Percentiles rank a stretch among this genome's conserved stretches.
Conservation (phyloP, 768 basidiomycete genomes). For the Trametes cingulata region DNA sequence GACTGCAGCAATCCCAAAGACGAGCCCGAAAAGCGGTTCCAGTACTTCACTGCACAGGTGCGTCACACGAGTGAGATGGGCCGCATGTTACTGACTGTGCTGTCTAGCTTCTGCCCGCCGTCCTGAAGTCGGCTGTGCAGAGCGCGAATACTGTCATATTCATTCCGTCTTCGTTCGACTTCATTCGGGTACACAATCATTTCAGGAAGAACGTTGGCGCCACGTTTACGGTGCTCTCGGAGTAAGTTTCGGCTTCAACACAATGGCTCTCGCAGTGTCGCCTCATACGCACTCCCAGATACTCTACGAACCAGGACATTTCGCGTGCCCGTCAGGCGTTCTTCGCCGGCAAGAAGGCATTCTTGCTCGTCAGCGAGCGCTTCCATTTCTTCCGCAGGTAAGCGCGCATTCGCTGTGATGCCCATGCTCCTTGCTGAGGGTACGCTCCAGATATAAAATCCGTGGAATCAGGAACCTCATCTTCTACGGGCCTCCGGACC, state of each 20-base stretch:
- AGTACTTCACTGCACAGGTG: slow-evolving; percentile 85
- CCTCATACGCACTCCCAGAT: slow-evolving; percentile 46
- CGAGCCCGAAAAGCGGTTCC: slow-evolving; percentile 86
- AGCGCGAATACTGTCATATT: slow-evolving; percentile 87
- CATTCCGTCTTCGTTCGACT: slow-evolving; percentile 95
- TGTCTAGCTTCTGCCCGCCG: slow-evolving; percentile 70
- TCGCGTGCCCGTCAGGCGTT: slow-evolving; percentile 91
- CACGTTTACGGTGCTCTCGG: slow-evolving; percentile 83
- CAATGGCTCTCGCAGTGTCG: background rate
- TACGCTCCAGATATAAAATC: slow-evolving; percentile 73
- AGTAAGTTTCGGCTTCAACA: slow-evolving; percentile 50
- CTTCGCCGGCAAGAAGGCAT: slow-evolving; percentile 82
- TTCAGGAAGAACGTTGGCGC: slow-evolving; percentile 73
- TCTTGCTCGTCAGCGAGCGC: slow-evolving; percentile 92
- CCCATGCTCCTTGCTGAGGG: background rate
- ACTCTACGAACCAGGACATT: slow-evolving; percentile 92
- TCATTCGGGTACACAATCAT: slow-evolving; percentile 86
- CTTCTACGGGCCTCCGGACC: slow-evolving; percentile 91
- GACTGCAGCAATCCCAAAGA: slow-evolving; percentile 69
- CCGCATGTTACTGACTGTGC: background rate
- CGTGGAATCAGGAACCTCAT: slow-evolving; percentile 90
- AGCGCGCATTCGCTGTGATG: slow-evolving; percentile 17
- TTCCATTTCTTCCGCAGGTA: slow-evolving; percentile 96
- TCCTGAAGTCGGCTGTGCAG: slow-evolving; percentile 92
- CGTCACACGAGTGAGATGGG: slow-evolving; percentile 7